A percentile compares a stretch with the other conserved stretches of the same genome.
Conservation (phyloP, 495 filamentous ascomycete genomes). For the Trichocladium uniseriatum region DNA sequence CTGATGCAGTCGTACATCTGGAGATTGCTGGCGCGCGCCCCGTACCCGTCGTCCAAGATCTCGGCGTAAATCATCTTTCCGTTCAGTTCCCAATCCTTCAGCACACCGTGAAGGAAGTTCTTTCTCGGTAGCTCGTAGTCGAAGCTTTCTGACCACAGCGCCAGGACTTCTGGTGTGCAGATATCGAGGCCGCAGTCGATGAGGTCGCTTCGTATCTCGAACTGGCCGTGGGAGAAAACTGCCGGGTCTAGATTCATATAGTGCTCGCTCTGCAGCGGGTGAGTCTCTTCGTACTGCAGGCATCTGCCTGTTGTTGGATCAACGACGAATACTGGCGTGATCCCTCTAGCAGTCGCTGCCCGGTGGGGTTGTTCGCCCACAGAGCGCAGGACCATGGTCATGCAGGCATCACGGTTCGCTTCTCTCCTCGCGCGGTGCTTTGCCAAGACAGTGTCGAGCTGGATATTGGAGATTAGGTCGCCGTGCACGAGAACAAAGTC, state of each 20-base stretch:
- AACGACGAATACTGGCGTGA: slow-evolving; percentile 75
- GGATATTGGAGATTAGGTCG: slow-evolving; percentile 86
- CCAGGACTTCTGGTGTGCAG: slow-evolving; percentile 89
- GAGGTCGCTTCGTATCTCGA: slow-evolving; percentile 72
- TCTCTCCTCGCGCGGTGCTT: slow-evolving; percentile 72
- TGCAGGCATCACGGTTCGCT: slow-evolving; percentile 88
- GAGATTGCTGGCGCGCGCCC: slow-evolving; percentile 73
- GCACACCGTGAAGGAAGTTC: slow-evolving; percentile 80
- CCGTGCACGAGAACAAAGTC: slow-evolving; percentile 92
- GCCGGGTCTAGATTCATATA: slow-evolving; percentile 59
- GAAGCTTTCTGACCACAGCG: slow-evolving; percentile 94
- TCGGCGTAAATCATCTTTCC: slow-evolving; percentile 93
- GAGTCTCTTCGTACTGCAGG: slow-evolving; percentile 82
- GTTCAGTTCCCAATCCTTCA: slow-evolving; percentile 95
- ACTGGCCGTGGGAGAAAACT: slow-evolving; percentile 52
- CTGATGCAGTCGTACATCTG: slow-evolving; percentile 88
- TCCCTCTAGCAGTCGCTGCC: slow-evolving; percentile 56
- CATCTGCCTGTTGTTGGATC: slow-evolving; percentile 74
- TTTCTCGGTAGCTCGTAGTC: slow-evolving; percentile 84
- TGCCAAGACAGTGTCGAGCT: slow-evolving; percentile 67
- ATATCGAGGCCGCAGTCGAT: slow-evolving; percentile 96
- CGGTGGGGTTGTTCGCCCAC: slow-evolving; percentile 59
- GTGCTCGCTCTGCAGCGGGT: slow-evolving; percentile 38
- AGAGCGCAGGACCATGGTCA: slow-evolving; percentile 89
- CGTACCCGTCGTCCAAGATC: slow-evolving; percentile 69